A percentile compares a stretch with the other conserved stretches of the same genome.
Evolutionary conservation across 2,329 filamentous ascomycete species (phyloP).

Genomic region (Aspergillus vadensis): DNA sequence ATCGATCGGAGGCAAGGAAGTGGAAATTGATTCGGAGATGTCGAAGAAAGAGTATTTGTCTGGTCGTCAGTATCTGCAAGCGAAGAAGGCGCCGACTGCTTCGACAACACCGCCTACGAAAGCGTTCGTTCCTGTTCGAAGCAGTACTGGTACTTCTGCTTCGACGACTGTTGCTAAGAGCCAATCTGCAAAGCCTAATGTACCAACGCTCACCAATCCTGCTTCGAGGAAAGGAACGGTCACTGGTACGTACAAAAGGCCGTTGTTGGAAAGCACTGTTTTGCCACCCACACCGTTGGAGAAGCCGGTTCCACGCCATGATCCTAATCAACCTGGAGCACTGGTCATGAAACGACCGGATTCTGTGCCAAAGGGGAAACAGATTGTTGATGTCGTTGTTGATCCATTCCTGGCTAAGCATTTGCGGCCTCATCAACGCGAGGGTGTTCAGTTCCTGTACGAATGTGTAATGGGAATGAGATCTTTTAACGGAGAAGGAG

Average conservation of each 20-base stretch:
- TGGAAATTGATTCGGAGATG: slow-evolving; percentile 67
- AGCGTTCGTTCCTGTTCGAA: slow-evolving; percentile 21
- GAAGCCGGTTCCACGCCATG: slow-evolving; percentile 64
- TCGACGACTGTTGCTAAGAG: slow-evolving; percentile 17
- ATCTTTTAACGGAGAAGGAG: slow-evolving; percentile 65
- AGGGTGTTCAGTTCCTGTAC: slow-evolving; percentile 71
- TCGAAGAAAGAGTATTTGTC: slow-evolving; percentile 60
- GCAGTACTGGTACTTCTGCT: slow-evolving; percentile 10
- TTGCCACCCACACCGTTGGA: slow-evolving; percentile 48
- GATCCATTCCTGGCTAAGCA: slow-evolving; percentile 66
- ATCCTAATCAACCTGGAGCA: slow-evolving; percentile 60
- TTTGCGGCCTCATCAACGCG: slow-evolving; percentile 67
- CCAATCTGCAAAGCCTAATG: slow-evolving; percentile 15
- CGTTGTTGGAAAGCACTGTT: slow-evolving; percentile 57
- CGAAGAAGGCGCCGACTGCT: slow-evolving; percentile 27
- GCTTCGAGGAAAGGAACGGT: slow-evolving; percentile 45
- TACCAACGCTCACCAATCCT: slow-evolving; percentile 29
- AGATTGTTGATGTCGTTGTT: slow-evolving; percentile 71
- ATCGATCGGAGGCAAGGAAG: slow-evolving; percentile 66
- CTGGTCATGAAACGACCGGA: slow-evolving; percentile 67
- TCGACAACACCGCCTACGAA: slow-evolving; percentile 22
- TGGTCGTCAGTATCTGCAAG: slow-evolving; percentile 28
- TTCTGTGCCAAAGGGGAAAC: slow-evolving; percentile 60
- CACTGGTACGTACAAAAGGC: slow-evolving; percentile 62
- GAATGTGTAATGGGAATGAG: slow-evolving; percentile 76